phyloP scores from a whole-genome alignment of 495 filamentous ascomycete genomes.

The Tuber melanosporum region DNA sequence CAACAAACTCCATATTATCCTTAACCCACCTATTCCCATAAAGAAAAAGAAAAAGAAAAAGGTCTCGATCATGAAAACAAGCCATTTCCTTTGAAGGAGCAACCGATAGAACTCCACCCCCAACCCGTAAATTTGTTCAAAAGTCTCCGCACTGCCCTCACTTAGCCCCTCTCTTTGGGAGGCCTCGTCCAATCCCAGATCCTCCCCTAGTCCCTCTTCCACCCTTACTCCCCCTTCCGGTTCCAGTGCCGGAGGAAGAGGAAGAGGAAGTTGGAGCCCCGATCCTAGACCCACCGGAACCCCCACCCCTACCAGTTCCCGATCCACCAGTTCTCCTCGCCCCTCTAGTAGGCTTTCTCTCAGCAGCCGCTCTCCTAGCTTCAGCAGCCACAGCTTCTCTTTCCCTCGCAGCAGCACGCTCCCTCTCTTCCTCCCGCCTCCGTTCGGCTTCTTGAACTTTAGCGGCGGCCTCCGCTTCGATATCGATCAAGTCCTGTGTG shows the following conservation, averaged over 20 bases:
- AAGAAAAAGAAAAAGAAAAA: not conserved
- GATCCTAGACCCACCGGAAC: slow-evolving; percentile 44
- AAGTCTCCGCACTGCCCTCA: not conserved
- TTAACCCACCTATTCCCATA: not conserved
- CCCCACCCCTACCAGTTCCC: slow-evolving; percentile 48
- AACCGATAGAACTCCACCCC: not conserved
- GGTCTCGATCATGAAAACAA: not conserved
- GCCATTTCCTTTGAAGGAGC: not conserved
- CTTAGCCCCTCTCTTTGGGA: slow-evolving; percentile 42
- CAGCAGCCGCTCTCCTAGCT: slow-evolving; percentile 45
- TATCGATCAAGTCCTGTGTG: slow-evolving; percentile 70
- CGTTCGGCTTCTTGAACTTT: slow-evolving; percentile 69
- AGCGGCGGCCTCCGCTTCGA: slow-evolving; percentile 66
- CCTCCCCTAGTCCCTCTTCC: slow-evolving; percentile 41
- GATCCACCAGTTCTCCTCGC: slow-evolving; percentile 46
- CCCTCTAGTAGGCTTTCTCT: slow-evolving; percentile 32
- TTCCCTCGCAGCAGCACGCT: slow-evolving; percentile 63
- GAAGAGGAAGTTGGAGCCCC: slow-evolving; percentile 21
- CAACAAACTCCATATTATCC: not conserved
- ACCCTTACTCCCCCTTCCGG: slow-evolving; percentile 25
- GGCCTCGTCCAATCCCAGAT: slow-evolving; percentile 47
- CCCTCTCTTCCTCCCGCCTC: slow-evolving; percentile 64
- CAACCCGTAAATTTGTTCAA: not conserved
- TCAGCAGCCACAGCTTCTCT: slow-evolving; percentile 60
- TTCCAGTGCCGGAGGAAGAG: slow-evolving; percentile 26